Percentiles rank a stretch among this genome's conserved stretches.
phyloP scores from a whole-genome alignment of 2,329 filamentous ascomycete genomes.

The Pleochaeta shiraiana region DNA sequence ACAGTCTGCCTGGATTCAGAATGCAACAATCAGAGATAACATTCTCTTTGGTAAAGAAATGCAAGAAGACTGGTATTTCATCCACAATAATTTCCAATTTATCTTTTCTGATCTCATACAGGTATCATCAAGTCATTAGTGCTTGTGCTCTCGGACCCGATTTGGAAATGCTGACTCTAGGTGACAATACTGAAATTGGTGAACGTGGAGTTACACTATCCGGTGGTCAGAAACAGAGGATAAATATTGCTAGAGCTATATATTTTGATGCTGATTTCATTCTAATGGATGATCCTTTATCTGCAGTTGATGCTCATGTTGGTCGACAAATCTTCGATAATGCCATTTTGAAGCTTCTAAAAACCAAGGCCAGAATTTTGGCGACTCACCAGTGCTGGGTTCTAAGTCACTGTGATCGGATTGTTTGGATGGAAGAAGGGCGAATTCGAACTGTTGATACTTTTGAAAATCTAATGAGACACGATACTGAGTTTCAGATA shows the following conservation, averaged over 20 bases:
- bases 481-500: constrained; percentile 35
- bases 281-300: constrained; percentile 47
- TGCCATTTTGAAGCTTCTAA: constrained; percentile 72
- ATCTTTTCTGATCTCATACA: constrained; percentile 17
- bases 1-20: constrained; percentile 97
- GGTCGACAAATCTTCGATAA: constrained; percentile 73
- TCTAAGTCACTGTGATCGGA: constrained; percentile 70
- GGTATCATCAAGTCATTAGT: constrained; percentile 36
- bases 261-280: constrained; percentile 48
- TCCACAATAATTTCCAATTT: background rate
- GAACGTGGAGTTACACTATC: constrained; percentile 91
- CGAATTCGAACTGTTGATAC: constrained; percentile 70
- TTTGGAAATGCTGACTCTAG: constrained; percentile 78
- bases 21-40: constrained; percentile 68
- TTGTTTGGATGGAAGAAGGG: constrained; percentile 83
- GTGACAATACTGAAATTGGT: constrained; percentile 80
- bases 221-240: constrained; percentile 81
- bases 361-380: constrained; percentile 73
- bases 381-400: constrained; percentile 95
- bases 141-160: constrained; percentile 67
- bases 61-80: constrained; percentile 44
- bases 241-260: constrained; percentile 76
- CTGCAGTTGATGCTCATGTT: constrained; percentile 47
- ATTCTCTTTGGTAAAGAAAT: constrained; percentile 72
- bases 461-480: constrained; percentile 47